phyloP scores from a whole-genome alignment of 371 early-diverging fungal species.

The Neoconidiobolus thromboides region DNA sequence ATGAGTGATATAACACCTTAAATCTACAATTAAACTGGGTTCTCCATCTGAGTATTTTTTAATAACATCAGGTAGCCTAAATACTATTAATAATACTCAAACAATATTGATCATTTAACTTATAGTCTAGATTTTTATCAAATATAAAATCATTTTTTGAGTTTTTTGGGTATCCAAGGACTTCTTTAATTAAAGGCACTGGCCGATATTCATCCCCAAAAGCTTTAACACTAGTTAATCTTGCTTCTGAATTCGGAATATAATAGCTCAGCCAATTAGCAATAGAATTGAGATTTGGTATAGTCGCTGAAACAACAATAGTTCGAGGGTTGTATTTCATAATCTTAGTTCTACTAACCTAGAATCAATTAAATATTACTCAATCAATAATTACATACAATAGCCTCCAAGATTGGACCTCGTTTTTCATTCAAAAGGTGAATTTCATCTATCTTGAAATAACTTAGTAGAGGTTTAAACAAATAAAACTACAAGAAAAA shows the following conservation, averaged over 20 bases:
- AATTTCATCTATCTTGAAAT: constrained; percentile 26
- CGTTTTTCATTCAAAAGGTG: constrained; percentile 25
- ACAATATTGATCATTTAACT: constrained; percentile 16
- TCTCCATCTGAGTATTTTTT: constrained; percentile 26
- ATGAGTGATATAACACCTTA: background rate
- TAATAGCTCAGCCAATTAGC: constrained; percentile 41
- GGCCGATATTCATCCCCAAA: constrained; percentile 74
- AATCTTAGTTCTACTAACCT: constrained; percentile 12
- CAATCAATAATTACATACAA: constrained; percentile 17
- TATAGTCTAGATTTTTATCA: constrained; percentile 42
- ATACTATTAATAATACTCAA: background rate
- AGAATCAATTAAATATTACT: background rate
- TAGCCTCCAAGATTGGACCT: constrained; percentile 28
- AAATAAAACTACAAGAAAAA: background rate
- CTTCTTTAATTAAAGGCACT: constrained; percentile 35
- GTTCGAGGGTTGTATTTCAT: constrained; percentile 13
- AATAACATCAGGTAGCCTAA: constrained; percentile 38
- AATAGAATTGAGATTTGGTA: constrained; percentile 69
- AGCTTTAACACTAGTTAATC: constrained; percentile 12
- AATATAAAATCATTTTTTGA: constrained; percentile 30
- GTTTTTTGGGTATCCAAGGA: constrained; percentile 28
- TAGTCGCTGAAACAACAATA: constrained; percentile 69
- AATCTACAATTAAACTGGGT: constrained; percentile 37
- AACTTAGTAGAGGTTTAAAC: background rate
- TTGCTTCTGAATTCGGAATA: constrained; percentile 8